Evolutionary conservation across 179 eudicot species (phyloP), one percentile per base, ranked within the genome.

Genomic region (Pouteria campechiana): DNA sequence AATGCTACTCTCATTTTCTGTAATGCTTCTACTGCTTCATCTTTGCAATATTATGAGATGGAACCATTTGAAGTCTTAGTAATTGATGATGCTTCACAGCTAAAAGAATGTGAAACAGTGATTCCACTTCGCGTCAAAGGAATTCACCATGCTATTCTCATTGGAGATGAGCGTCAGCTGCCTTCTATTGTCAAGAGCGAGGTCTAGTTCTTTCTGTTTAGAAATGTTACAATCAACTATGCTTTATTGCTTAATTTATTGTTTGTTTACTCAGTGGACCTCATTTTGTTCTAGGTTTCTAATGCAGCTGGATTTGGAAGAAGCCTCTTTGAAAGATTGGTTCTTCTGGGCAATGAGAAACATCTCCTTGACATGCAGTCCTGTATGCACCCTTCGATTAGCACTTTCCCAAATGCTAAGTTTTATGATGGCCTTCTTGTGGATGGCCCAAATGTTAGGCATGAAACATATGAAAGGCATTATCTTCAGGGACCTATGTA

Each of bases 311-410:
- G 53, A 33, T 74, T 74, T 46, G 86, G 86, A 17, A 61, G 71
- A 53, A 78, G 86, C 57, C 41, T 78, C 23, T 78, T 78, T 48
- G 70, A 61, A 30, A 71, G 86, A 48, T 20, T 78, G 48, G 56
- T 54, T 18, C 17, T 38, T 12, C 38, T 67, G 52, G 71, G 81
- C 5, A 50, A 55, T 55, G 20, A 57, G 8, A 74, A 63, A 50
- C 72, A 63, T 44, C 78, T 78, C 5, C 50, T 78, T 2, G 61
- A 74, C 34, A 36, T 60, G 11, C 86, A 78, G 35, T 74, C 71
- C 57, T 36, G 76, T 16, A 78, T 78, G 86, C 81, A 75, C 57
- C 86, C 81, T 3, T 50, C 52, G n/a, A 78, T 78, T 2, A 78
- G 86, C 39, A 37, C 36, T 1, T 74, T 78, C 51, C 86, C 86